Base-by-base conservation (phyloP, 805 yeast species). In the Priceomyces castillae region DNA sequence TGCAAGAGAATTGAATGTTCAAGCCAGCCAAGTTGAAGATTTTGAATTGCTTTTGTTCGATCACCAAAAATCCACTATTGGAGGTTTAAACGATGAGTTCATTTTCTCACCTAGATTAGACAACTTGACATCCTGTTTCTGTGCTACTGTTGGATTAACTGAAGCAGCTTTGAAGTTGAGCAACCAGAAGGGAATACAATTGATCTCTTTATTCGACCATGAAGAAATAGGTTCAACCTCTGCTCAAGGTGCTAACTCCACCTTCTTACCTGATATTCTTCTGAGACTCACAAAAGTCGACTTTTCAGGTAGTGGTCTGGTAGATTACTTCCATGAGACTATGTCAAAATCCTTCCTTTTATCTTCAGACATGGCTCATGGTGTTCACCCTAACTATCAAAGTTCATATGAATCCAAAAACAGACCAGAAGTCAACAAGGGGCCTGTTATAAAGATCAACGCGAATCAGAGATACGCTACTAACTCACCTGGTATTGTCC, bases 301-400 rank as follows among this genome's bases (percentile, higher is more conserved):
- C 41, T 52, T 53, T 19, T 36, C 38, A 10, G 54, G 52, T 1
- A 55, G 61, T 5, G 37, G 65, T 0, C 31, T 43, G 2, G 51
- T 40, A 1, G 56, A 57, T 31, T 63, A 63, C 34, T 73, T 78
- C 46, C 65, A 77, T 44, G 79, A 82, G 40, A 62, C 84, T 1
- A 74, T 82, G 67, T 75, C 90, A 7, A 84, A 83, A 60, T 89
- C 97, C 1, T 90, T 94, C 64, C 76, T 92, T 53, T 64, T 94
- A 36, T 90, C 97, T 0, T 87, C 96, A 0, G 99, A 92, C 62
- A 94, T 90, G 81, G 96, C 98, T 1, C 99, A 92, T 61, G 98
- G 96, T 25, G 85, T 92, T 30, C 97, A 92, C 63, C 99, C 99
- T 45, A 92, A 92, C 64, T 92, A 92, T 62, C 67, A 78, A 3